Evolutionary conservation across 495 filamentous ascomycete genomes (phyloP).

Genomic region (Penicillium roqueforti): DNA sequence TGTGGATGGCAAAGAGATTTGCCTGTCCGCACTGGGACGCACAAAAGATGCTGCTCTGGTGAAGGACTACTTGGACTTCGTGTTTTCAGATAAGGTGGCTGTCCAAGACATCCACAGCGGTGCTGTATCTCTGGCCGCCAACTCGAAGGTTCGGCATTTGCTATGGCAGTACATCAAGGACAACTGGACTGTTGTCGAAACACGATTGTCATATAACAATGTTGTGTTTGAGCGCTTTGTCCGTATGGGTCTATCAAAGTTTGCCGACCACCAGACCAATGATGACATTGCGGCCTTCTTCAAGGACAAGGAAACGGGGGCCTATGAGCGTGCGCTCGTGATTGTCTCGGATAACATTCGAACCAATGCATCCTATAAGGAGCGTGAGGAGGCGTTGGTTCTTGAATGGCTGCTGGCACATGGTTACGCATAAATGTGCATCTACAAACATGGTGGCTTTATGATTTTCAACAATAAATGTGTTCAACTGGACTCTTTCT

Average conservation of each 20-base stretch:
- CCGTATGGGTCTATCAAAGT: constrained; percentile 69
- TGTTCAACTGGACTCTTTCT: neutral
- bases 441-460: neutral
- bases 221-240: constrained; percentile 86
- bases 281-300: constrained; percentile 83
- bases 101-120: constrained; percentile 84
- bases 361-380: constrained; percentile 71
- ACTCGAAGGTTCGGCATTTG: constrained; percentile 60
- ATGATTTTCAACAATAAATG: neutral
- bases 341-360: constrained; percentile 76
- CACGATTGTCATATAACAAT: constrained; percentile 70
- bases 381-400: constrained; percentile 63
- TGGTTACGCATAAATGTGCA: constrained; percentile 47
- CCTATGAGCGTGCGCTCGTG: constrained; percentile 72
- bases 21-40: constrained; percentile 70
- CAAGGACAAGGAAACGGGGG: constrained; percentile 70
- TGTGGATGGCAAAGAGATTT: constrained; percentile 86
- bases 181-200: constrained; percentile 67
- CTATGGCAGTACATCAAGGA: constrained; percentile 82
- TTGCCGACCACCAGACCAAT: constrained; percentile 62
- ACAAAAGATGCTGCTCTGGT: constrained; percentile 65
- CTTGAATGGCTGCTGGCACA: constrained; percentile 67
- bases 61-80: constrained; percentile 66
- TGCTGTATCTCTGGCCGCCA: constrained; percentile 64
- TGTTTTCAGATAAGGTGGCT: constrained; percentile 72